Base-by-base conservation (phyloP, 805 yeast genomes). In the Myxozyma udenii region DNA sequence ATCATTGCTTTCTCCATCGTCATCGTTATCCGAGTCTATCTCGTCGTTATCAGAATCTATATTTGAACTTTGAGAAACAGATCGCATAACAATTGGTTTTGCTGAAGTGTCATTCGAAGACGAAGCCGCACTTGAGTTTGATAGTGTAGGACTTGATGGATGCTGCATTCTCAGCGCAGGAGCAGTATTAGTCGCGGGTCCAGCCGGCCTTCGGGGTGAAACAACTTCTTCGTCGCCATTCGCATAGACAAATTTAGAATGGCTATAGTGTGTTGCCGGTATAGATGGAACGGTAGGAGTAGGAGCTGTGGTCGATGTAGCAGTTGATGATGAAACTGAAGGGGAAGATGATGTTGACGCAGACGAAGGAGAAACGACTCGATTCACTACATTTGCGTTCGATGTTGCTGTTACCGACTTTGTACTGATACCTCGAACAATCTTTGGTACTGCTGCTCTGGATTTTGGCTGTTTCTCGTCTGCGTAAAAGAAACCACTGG, bases 181-280 rank as follows among this genome's bases (percentile, higher is more conserved):
- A 5, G 33, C 22, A 11, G 45, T 4, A 18, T 40, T 9, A 3
- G 48, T 4, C 2, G 44, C 5, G 3, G 53, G 41, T 25, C 21
- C 11, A 12, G 48, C 26, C 21, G 38, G 41, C 22, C 37, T 22
- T 14, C 57, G 41, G 14, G 53, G 59, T 3, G 54, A 38, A 19
- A 48, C 32, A n/a, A 48, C 51, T 35, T 55, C 59, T 37, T 55
- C 60, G n/a, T 48, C 47, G 23, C 60, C 60, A 24, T 55, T 53
- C 11, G 60, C 60, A 38, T 55, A 55, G 7, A 55, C 51, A 26
- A 55, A 55, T 28, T 45, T 53, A 36, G 56, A 36, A 3, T 35
- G 25, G 23, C n/a, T 35, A 7, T 45, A 24, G 18, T 32, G 48
- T 16, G 30, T 16, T 21, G 46, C 23, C 14, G 50, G 41, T 3